A percentile compares a stretch with the other conserved stretches of the same genome.
These are phyloP conservation scores for Pueraria montana DNA, from an alignment of 306 rosid genomes.

Conservation along the genomic window DNA sequence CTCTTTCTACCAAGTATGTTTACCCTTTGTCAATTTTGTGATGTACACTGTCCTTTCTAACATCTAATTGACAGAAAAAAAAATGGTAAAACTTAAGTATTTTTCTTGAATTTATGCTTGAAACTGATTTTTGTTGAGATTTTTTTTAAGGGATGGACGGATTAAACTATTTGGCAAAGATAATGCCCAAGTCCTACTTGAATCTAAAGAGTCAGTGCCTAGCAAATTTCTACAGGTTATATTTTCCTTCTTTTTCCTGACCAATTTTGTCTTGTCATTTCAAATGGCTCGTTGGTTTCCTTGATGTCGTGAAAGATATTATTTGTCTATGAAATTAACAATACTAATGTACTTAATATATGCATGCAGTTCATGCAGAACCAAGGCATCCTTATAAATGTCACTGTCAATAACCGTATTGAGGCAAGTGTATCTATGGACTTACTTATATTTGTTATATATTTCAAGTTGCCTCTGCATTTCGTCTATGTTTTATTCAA, in stretches of 20 bases:
- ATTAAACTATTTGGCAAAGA: constrained; percentile 81
- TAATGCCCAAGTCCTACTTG: constrained; percentile 79
- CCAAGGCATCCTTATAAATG: constrained; percentile 75
- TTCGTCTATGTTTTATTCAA: not conserved
- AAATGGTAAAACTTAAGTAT: not conserved
- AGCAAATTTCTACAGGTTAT: constrained; percentile 85
- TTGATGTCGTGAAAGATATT: constrained; percentile 19
- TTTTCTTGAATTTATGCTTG: constrained; percentile 26
- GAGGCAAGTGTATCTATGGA: constrained; percentile 65
- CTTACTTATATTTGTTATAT: constrained; percentile 18
- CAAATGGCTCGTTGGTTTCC: constrained; percentile 3
- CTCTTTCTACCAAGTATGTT: constrained; percentile 82
- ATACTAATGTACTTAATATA: constrained; percentile 28
- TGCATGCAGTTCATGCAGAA: constrained; percentile 75
- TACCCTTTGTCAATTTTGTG: constrained; percentile 16
- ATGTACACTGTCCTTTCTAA: not conserved
- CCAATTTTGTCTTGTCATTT: not conserved
- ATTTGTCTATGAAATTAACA: constrained; percentile 30
- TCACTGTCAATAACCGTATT: constrained; percentile 69
- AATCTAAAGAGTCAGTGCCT: constrained; percentile 66
- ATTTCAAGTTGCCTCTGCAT: constrained; percentile 8
- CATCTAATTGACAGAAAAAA: constrained; percentile 1
- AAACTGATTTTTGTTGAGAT: not conserved
- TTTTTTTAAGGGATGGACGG: constrained; percentile 74
- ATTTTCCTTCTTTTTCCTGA: constrained; percentile 10